Base-by-base conservation (phyloP, 257 asterid species). In the Buddleja alternifolia region DNA sequence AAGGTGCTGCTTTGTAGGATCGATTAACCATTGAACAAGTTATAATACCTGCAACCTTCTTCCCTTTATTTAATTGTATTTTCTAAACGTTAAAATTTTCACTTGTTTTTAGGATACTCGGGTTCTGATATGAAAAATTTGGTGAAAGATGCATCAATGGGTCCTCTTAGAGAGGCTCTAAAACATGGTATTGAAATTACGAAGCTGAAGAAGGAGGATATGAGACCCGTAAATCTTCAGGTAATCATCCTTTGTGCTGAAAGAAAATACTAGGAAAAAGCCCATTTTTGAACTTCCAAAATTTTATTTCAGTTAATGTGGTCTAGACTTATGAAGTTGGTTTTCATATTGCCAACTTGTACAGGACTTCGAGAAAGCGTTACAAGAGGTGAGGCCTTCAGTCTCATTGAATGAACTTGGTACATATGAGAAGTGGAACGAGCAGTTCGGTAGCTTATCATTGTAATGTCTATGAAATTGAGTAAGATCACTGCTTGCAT, bases 71-170 rank as follows among this genome's bases (percentile, higher is more conserved):
- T 58, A 48, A 7, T 66, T 29, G 32, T 15, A 39, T 42, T 52
- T 32, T 62, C 50, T 8, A 5, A 25, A 46, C 67, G 15, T 17
- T 29, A 24, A 34, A 66, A 12, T 39, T 56, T 66, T 65, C 53
- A 53, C 45, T 55, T 51, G 34, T 61, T 71, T 34, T 65, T 76
- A 91, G 99, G 99, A 51, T 94, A 94, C 80, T 94, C 99, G n/a
- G 99, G 97, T 64, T 94, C 99, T 8, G 99, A 94, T 70, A 94
- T 91, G 99, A 91, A 94, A 85, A 94, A 91, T 63, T 79, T 94
- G 76, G 99, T 94, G 83, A 94, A 94, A 84, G 99, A 94, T 77
- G 99, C 99, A 56, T 88, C 97, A 51, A 89, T 91, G 99, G 99
- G 97, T 61, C 97, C 99, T 19, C 81, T 94, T 14, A 87, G 97